Conservation (phyloP, 495 filamentous ascomycete species). For the Talaromyces proteolyticus region DNA sequence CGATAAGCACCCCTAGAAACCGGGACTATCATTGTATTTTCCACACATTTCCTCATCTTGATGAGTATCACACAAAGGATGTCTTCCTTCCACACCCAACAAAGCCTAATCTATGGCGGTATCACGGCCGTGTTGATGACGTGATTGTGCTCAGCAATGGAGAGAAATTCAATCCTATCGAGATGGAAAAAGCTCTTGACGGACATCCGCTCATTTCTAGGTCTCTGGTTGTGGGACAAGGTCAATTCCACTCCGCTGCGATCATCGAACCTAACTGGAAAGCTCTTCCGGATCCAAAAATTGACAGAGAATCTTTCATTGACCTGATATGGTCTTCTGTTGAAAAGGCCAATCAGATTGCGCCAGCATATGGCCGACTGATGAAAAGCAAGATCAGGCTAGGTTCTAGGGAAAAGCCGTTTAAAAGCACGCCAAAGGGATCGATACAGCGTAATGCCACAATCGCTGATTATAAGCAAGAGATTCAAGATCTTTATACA, state of each 20-base stretch:
- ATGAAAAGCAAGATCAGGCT: conserved; percentile 22
- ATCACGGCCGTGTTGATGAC: conserved; percentile 49
- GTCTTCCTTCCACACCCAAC: conserved; percentile 47
- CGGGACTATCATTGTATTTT: conserved; percentile 16
- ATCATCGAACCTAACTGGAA: conserved; percentile 38
- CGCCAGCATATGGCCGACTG: neutral
- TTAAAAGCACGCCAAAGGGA: conserved; percentile 48
- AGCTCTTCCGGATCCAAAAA: neutral
- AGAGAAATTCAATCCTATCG: conserved; percentile 56
- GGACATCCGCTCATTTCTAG: conserved; percentile 39
- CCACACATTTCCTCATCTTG: conserved; percentile 21
- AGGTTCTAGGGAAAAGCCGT: conserved; percentile 40
- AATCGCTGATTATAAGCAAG: conserved; percentile 41
- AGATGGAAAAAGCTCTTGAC: conserved; percentile 41
- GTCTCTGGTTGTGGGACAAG: conserved; percentile 43
- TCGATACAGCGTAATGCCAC: conserved; percentile 43
- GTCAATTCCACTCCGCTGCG: conserved; percentile 45
- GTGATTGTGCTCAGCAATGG: conserved; percentile 60
- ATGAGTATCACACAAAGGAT: conserved; percentile 50
- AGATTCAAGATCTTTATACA: conserved; percentile 46
- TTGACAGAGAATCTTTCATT: conserved; percentile 47
- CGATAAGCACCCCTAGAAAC: conserved; percentile 6
- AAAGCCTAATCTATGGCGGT: conserved; percentile 42
- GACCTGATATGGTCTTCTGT: conserved; percentile 49
- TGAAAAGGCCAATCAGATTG: conserved; percentile 13